phyloP scores from a whole-genome alignment of 2,329 filamentous ascomycete genomes.

The Ascochyta fabae region DNA sequence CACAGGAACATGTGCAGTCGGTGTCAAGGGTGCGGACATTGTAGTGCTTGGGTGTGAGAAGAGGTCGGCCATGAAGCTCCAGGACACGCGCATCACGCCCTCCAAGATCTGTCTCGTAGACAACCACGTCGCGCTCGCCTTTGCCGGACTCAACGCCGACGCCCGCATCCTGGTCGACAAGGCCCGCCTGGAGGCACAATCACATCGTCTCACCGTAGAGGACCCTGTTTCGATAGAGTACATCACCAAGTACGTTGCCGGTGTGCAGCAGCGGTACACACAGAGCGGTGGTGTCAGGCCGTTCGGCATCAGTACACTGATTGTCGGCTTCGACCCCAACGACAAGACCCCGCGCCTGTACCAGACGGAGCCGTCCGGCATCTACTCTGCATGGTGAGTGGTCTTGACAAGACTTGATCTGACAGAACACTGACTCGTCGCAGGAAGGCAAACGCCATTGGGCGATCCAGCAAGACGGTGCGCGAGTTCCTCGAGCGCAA shows the following conservation, averaged over 20 bases:
- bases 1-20: conserved; percentile 92
- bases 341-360: conserved; percentile 89
- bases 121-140: conserved; percentile 94
- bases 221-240: conserved; percentile 98
- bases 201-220: conserved; percentile 94
- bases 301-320: conserved; percentile 97
- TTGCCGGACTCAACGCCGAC: conserved; percentile 96
- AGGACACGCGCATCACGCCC: conserved; percentile 98
- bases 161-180: conserved; percentile 98
- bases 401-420: too few species aligned
- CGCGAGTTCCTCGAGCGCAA: conserved; percentile 98
- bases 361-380: conserved; percentile 98
- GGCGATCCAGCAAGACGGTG: conserved; percentile 97
- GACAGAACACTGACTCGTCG: conserved; percentile 18
- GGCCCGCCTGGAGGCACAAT: conserved; percentile 95
- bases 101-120: conserved; percentile 98
- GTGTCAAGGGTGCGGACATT: conserved; percentile 92
- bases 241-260: conserved; percentile 98
- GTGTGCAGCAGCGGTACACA: conserved; percentile 98
- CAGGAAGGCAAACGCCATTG: conserved; percentile 99
- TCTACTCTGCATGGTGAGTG: conserved; percentile 95
- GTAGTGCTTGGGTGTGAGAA: conserved; percentile 98
- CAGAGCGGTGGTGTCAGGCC: conserved; percentile 97
- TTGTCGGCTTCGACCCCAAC: conserved; percentile 97
- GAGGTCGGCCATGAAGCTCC: conserved; percentile 97